These are phyloP conservation scores for Yarrowia galli DNA, from an alignment of 1,139 yeast genomes.

Conservation along the genomic window DNA sequence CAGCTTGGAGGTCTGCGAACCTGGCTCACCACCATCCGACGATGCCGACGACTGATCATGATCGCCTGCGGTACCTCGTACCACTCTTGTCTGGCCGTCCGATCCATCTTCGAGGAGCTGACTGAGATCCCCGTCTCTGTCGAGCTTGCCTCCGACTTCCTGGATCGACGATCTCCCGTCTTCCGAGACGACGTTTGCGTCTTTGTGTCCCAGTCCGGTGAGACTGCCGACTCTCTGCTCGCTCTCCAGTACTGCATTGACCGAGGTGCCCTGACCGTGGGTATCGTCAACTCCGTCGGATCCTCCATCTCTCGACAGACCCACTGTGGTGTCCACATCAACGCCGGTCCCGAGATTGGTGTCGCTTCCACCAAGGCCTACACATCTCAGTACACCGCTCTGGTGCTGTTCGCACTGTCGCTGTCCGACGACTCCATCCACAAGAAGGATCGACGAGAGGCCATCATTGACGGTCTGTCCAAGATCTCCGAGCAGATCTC, in stretches of 20 bases:
- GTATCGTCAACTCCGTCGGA: conserved; percentile 94
- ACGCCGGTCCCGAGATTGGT: conserved; percentile 99
- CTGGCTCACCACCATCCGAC: conserved; percentile 85
- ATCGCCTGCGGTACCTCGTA: conserved; percentile 99
- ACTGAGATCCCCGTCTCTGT: conserved; percentile 96
- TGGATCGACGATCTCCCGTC: conserved; percentile 94
- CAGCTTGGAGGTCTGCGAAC: conserved; percentile 90
- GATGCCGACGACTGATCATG: conserved; percentile 96
- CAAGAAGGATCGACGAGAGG: conserved; percentile 73
- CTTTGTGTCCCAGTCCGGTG: conserved; percentile 98
- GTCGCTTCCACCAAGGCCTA: conserved; percentile 99
- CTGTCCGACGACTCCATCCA: conserved; percentile 91
- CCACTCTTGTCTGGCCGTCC: conserved; percentile 96
- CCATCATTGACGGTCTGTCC: conserved; percentile 86
- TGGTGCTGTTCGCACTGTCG: conserved; percentile 95
- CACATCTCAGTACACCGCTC: conserved; percentile 96
- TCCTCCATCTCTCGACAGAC: conserved; percentile 95
- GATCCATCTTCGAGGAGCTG: conserved; percentile 95
- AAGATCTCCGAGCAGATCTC: conserved; percentile 86
- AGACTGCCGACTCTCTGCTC: conserved; percentile 97
- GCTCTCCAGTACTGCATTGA: conserved; percentile 96
- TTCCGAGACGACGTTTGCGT: conserved; percentile 98
- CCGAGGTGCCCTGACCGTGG: conserved; percentile 96
- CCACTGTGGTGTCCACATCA: conserved; percentile 99
- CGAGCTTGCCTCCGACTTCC: conserved; percentile 96